Percentiles rank a stretch among this genome's conserved stretches.
These are phyloP conservation scores for Coemansia sp. DNA, from an alignment of 192 early-diverging fungal genomes.

Conservation along the genomic window DNA sequence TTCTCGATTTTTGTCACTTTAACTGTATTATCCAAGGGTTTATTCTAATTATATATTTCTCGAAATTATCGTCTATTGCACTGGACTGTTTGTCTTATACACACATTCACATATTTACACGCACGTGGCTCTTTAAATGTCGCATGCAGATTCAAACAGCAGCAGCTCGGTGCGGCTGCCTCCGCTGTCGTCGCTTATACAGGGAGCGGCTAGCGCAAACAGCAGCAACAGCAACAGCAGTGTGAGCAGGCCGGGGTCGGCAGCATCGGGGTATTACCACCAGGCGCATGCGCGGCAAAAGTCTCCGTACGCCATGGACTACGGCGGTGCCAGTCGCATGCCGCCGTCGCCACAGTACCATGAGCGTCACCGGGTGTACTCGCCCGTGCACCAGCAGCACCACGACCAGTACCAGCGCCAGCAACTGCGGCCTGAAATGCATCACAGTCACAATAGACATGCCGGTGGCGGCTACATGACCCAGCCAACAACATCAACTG, in stretches of 20 bases:
- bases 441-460: neutral
- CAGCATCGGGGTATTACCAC: neutral
- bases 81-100: no score
- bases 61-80: neutral
- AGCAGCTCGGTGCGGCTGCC: conserved; percentile 25
- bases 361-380: conserved; percentile 8
- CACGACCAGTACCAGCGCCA: neutral
- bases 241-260: neutral
- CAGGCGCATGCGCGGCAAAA: neutral
- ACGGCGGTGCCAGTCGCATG: neutral
- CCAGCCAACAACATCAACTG: neutral
- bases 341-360: conserved; percentile 9
- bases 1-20: neutral
- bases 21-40: neutral
- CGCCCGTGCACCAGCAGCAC: conserved; percentile 7
- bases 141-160: conserved; percentile 1
- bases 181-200: conserved; percentile 43
- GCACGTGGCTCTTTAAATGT: neutral
- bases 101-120: no score
- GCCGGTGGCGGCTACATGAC: neutral
- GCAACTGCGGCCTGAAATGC: neutral
- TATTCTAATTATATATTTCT: neutral
- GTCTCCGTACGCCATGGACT: conserved; percentile 1
- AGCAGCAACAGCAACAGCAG: neutral
- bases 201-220: conserved; percentile 12